Percentiles rank a stretch among this genome's conserved stretches.
These are phyloP conservation scores for Nakazawaea laoshanensis DNA, from an alignment of 805 yeast species.

Conservation along the genomic window DNA sequence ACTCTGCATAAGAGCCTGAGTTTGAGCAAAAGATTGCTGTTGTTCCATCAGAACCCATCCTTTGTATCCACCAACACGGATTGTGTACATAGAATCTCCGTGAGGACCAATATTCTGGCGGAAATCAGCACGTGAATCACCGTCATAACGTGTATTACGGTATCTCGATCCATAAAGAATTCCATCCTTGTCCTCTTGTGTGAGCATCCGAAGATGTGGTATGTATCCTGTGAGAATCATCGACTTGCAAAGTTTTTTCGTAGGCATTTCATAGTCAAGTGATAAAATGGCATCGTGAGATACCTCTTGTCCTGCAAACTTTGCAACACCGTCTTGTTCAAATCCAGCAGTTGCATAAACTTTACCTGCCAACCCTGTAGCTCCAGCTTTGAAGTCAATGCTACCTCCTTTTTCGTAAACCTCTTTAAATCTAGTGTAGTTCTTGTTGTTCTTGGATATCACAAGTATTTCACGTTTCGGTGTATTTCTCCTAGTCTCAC, in stretches of 20 bases:
- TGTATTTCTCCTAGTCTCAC: constrained; percentile 63
- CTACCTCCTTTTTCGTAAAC: constrained; percentile 14
- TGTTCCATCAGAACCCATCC: constrained; percentile 28
- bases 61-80: constrained; percentile 44
- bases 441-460: constrained; percentile 54
- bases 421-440: constrained; percentile 28
- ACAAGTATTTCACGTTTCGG: constrained; percentile 63
- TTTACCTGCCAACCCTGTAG: constrained; percentile 52
- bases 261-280: constrained; percentile 55
- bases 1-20: too few species aligned
- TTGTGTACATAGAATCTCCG: constrained; percentile 33
- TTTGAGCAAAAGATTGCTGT: constrained; percentile 15
- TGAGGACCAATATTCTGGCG: constrained; percentile 42
- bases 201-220: constrained; percentile 51
- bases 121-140: constrained; percentile 21
- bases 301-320: constrained; percentile 39
- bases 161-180: constrained; percentile 37
- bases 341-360: constrained; percentile 30
- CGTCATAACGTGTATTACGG: constrained; percentile 23
- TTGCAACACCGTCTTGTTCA: constrained; percentile 23
- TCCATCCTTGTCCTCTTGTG: constrained; percentile 60
- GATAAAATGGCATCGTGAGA: constrained; percentile 28
- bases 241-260: constrained; percentile 54
- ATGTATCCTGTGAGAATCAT: constrained; percentile 77
- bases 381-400: constrained; percentile 37